Conservation (phyloP, 2,329 filamentous ascomycete species). For the Pseudopithomyces chartarum region DNA sequence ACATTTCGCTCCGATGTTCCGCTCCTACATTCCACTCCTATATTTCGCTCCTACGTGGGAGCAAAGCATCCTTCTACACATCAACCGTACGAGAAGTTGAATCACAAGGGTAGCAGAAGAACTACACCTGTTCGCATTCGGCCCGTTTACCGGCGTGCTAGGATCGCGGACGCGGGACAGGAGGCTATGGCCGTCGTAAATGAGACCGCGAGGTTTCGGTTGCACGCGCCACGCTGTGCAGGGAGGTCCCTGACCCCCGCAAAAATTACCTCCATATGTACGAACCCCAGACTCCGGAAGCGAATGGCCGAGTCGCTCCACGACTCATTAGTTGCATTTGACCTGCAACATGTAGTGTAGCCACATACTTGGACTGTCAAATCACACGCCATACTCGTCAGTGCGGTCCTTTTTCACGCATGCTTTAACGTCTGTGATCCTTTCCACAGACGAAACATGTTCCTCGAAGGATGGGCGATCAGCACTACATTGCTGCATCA, state of each 20-base stretch:
- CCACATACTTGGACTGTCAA: not conserved
- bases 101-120: too few species aligned
- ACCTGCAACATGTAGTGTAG: conserved; percentile 1
- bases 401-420: not conserved
- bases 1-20: too few species aligned
- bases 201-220: not conserved
- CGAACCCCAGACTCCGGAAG: conserved; percentile 1
- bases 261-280: not conserved
- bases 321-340: not conserved
- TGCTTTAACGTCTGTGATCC: too few species aligned
- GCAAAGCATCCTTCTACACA: not conserved
- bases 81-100: not conserved
- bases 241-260: not conserved
- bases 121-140: not conserved
- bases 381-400: not conserved
- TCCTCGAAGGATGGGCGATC: not conserved
- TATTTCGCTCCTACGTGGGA: too few species aligned
- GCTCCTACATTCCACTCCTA: too few species aligned
- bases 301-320: not conserved
- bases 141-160: not conserved
- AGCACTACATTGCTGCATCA: not conserved
- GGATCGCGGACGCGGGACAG: not conserved
- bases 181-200: not conserved
- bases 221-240: not conserved
- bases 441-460: not conserved